Base-by-base conservation (phyloP, 2,329 filamentous ascomycete species). In the Penicillium sp. region DNA sequence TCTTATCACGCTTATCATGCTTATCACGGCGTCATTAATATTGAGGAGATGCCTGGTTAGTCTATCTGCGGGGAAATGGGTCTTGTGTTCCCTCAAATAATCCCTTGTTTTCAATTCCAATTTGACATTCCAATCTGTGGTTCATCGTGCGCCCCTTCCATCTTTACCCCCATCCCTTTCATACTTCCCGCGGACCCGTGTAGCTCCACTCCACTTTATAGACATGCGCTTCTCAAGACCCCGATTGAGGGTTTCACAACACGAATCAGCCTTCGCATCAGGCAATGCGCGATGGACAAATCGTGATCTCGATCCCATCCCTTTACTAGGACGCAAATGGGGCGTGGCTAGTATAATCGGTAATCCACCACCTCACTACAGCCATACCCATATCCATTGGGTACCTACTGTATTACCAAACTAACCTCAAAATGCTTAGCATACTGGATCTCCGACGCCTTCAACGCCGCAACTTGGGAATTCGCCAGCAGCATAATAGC, bases 381-480 rank as follows among this genome's bases (percentile, higher is more conserved):
- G 19, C 19, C 19, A 19, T 19, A 19, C 19, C 19, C 19, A 19
- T 19, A 19, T 19, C 19, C 19, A 19, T 19, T 19, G 19, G 19
- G 19, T 19, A 19, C 19, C 19, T 19, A 19, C 19, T 19, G 19
- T 19, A 19, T 19, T 1, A 19, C 8, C n/a, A 39, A 10, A 19
- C 35, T 39, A 19, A 39, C 8, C 35, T 16, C 9, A 19, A 19
- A 14, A 45, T 39, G 43, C 23, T 50, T 59, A 74, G 79, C 79
- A 37, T 83, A 83, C 61, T 83, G 81, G 80, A 76, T 82, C 33
- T 80, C 77, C 19, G 80, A 82, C 62, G 78, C 79, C 9, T 82
- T 81, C 71, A 81, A 81, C 57, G 76, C 77, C 9, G 77, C 79
- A n/a, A 83, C 80, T 39, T 85, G 82, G 82, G 79, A 85, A 63